These are phyloP conservation scores for Camillea tinctor DNA, from an alignment of 2,329 filamentous ascomycete species.

Conservation along the genomic window DNA sequence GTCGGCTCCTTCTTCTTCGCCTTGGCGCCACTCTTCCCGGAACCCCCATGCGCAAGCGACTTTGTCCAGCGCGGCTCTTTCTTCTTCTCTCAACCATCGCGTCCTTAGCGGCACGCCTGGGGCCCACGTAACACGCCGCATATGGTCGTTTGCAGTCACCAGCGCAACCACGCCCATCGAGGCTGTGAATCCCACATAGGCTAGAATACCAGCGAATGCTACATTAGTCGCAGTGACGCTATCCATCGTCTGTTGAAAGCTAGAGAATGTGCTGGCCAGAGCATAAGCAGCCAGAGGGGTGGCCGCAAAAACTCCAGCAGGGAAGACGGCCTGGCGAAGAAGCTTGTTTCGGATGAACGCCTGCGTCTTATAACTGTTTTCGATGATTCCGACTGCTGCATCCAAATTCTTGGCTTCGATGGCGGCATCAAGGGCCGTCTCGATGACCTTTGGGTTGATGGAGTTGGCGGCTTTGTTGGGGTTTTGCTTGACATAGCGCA, in stretches of 20 bases:
- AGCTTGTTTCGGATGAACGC: constrained; percentile 69
- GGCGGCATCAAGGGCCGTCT: constrained; percentile 73
- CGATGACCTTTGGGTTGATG: constrained; percentile 68
- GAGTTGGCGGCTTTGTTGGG: constrained; percentile 70
- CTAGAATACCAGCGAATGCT: constrained; percentile 75
- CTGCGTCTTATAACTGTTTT: constrained; percentile 64
- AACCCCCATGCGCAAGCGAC: constrained; percentile 92
- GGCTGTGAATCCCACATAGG: constrained; percentile 78
- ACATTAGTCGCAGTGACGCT: constrained; percentile 70
- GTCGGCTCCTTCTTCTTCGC: constrained; percentile 87
- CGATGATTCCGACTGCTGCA: constrained; percentile 73
- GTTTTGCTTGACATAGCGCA: constrained; percentile 61
- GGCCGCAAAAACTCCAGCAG: constrained; percentile 52
- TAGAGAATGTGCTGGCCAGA: constrained; percentile 65
- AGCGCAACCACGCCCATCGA: constrained; percentile 82
- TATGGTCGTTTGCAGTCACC: constrained; percentile 89
- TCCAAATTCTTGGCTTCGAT: constrained; percentile 76
- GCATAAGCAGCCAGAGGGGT: constrained; percentile 69
- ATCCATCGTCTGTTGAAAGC: constrained; percentile 75
- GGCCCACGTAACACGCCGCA: constrained; percentile 89
- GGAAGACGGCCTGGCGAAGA: constrained; percentile 61
- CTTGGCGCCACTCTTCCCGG: constrained; percentile 72
- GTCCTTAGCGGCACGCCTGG: constrained; percentile 76
- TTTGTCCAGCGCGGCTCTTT: constrained; percentile 81
- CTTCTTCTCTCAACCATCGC: constrained; percentile 86